Base-by-base conservation (phyloP, 1,284 basidiomycete genomes). In the Cutaneotrichosporon sp. region DNA sequence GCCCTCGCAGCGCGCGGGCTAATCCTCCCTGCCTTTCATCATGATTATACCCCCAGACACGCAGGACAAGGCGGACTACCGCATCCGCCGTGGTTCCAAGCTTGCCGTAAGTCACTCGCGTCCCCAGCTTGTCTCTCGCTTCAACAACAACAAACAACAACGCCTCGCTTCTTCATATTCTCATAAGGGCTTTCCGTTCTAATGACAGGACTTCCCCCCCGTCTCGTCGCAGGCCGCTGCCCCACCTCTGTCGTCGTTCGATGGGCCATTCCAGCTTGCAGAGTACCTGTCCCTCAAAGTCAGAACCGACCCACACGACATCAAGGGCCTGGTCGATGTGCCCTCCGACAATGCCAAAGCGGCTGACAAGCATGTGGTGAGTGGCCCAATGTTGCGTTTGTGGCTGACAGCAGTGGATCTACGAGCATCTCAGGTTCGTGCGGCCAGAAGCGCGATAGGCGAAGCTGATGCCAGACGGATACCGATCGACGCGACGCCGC, bases 181-280 rank as follows among this genome's bases (percentile, higher is more conserved):
- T n/a, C n/a, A n/a, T n/a, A n/a, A n/a, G n/a, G n/a, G n/a, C n/a
- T n/a, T n/a, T n/a, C n/a, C n/a, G 22, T 8, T 3, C 41, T 31
- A 17, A 42, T 26, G 5, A 8, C 54, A 69, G 67, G 67, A 67
- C 11, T 50, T 66, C 11, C 64, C 62, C 1, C 63, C 63, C 12
- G 44, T 50, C 14, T 61, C 63, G 1, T 57, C 65, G 20, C 54
- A 51, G 52, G 60, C 58, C 12, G 46, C 61, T 3, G 60, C 65
- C 10, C 72, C 67, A 3, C 57, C 66, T 11, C 64, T 74, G 17
- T 61, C 66, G 17, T 59, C 58, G 6, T 61, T 93, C 22, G 87
- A 94, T 74, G 91, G 88, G 63, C 88, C 91, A 0, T 96, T 96
- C 70, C 90, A 94, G 71, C 80, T 96, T 3, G 91, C 97, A 67